Evolutionary conservation across 1,139 yeast genomes (phyloP), one percentile per base, ranked within the genome.

Genomic region (Blastobotrys capitulatus): DNA sequence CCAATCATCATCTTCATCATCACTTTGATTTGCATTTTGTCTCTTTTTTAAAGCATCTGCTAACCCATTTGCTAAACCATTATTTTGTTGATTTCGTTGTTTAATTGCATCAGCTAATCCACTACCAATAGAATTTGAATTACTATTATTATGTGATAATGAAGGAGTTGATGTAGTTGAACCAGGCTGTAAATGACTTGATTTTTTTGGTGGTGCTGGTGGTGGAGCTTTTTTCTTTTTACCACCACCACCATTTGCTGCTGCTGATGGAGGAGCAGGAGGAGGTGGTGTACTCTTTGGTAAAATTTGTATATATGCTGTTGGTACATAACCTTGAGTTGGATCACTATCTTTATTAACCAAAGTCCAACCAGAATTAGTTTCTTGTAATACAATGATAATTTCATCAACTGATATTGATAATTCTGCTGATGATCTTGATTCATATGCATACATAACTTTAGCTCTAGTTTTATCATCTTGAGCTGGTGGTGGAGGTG

Each of bases 301-400:
- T 31, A 58, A 59, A 65, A 78, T 78, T 49, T 80, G 82, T 61
- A 92, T 80, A 64, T 90, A 94, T 19, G 94, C 86, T 31, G 94
- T 84, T 12, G 99, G 99, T 10, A 95, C 92, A 98, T 98, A 94
- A 2, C 98, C 99, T 67, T 90, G 95, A 50, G 73, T 78, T 1
- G 83, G 64, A 43, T 86, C 92, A 60, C 86, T 90, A 54, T 83
- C 67, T 19, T 80, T 74, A 65, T 85, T 86, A 6, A 89, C 97
- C 54, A 92, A 73, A 97, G 97, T 90, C 2, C 96, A 97, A 60
- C 80, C 78, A 61, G 87, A 87, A 34, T 79, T 77, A 55, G 82
- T 86, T 55, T 82, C 78, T 60, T 76, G 80, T 7, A 83, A 73
- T 42, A 90, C 80, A 54, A 82, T 80, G 38, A 90, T 82, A 42